Percentiles rank a stretch among this genome's conserved stretches.
These are phyloP conservation scores for Phoenix roebelenii DNA, from an alignment of 176 grass and related monocot genomes.

Conservation along the genomic window DNA sequence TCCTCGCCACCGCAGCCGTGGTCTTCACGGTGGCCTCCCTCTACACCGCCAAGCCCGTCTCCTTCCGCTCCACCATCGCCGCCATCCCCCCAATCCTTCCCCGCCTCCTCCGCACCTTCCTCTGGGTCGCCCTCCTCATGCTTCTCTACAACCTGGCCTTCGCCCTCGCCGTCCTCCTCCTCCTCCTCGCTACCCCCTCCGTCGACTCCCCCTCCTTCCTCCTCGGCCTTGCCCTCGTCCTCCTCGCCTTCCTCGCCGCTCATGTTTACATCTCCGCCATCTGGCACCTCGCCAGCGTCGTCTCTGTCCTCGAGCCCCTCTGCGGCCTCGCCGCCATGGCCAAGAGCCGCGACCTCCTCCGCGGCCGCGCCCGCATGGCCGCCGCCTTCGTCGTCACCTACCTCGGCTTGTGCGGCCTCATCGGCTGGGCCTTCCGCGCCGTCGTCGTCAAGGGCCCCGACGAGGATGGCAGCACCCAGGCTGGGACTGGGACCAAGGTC, in stretches of 20 bases:
- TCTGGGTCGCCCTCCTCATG: conserved; percentile 80
- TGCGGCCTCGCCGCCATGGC: conserved; percentile 77
- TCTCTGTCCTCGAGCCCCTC: conserved; percentile 87
- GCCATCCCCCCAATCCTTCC: conserved; percentile 59
- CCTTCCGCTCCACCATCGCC: conserved; percentile 46
- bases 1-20: conserved; percentile 81
- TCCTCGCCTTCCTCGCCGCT: conserved; percentile 48
- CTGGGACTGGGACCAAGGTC: conserved; percentile 26
- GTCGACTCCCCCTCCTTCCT: conserved; percentile 33
- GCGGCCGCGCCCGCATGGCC: conserved; percentile 49
- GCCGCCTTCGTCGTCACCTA: conserved; percentile 51
- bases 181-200: conserved; percentile 24
- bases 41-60: conserved; percentile 71
- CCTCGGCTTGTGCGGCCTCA: conserved; percentile 53
- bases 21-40: conserved; percentile 95
- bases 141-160: conserved; percentile 58
- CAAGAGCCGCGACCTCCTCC: conserved; percentile 71
- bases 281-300: conserved; percentile 94
- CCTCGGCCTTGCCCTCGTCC: conserved; percentile 18
- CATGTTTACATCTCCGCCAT: conserved; percentile 91
- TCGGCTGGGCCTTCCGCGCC: conserved; percentile 52
- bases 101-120: conserved; percentile 76
- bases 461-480: conserved; percentile 69
- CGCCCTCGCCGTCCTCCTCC: conserved; percentile 33
- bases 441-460: conserved; percentile 57